These are phyloP conservation scores for Parasitella parasitica DNA, from an alignment of 371 early-diverging fungal genomes.

Conservation along the genomic window DNA sequence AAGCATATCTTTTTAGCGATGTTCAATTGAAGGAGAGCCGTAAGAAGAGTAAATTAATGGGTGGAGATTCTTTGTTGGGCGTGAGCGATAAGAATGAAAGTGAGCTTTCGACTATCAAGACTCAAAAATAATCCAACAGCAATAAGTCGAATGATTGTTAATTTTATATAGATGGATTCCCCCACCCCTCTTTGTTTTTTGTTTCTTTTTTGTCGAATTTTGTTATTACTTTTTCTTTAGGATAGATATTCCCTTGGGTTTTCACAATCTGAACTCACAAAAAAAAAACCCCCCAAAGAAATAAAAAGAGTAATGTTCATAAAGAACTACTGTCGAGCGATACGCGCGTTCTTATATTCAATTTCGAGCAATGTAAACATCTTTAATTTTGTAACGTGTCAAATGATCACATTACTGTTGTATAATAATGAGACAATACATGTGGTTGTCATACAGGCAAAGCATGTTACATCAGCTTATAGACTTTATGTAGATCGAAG, in stretches of 20 bases:
- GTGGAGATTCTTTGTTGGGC: constrained; percentile 26
- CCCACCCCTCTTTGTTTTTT: neutral
- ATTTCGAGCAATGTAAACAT: constrained; percentile 72
- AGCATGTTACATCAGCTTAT: too few relatives aligned
- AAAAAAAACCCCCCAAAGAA: neutral
- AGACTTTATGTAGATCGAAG: too few relatives aligned
- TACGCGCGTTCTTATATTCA: neutral
- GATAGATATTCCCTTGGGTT: neutral
- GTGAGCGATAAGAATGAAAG: constrained; percentile 18
- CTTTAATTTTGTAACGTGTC: constrained; percentile 92
- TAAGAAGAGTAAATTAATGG: constrained; percentile 18
- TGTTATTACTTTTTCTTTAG: neutral
- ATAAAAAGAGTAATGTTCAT: neutral
- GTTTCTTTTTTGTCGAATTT: neutral
- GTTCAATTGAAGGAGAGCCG: constrained; percentile 23
- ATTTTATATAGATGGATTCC: neutral
- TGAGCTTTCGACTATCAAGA: constrained; percentile 21
- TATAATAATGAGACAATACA: too few relatives aligned
- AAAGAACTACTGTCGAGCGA: neutral
- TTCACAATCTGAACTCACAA: neutral
- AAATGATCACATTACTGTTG: too few relatives aligned
- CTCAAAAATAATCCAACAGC: constrained; percentile 14
- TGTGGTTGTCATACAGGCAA: too few relatives aligned
- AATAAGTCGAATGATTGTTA: neutral
- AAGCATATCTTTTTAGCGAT: constrained; percentile 3